Evolutionary conservation across 352 stramenopile genomes (phyloP).

Genomic region (Globisporangium spinosum): DNA sequence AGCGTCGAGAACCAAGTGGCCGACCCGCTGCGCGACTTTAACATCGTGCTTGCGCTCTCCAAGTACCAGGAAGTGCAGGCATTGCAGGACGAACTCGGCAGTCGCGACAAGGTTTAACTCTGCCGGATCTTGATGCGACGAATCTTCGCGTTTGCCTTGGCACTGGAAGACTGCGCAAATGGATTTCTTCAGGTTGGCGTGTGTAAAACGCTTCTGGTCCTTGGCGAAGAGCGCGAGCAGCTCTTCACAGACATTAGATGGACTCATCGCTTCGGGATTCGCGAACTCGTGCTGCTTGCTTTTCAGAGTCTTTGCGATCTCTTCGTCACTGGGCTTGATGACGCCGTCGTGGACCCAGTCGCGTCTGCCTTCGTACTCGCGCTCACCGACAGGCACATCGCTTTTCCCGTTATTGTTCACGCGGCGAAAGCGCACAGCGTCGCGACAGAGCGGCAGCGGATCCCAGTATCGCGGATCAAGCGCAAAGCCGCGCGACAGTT

Average conservation of each 20-base stretch:
- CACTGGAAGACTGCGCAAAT: constrained; percentile 31
- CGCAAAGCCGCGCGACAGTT: constrained; percentile 61
- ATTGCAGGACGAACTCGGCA: constrained; percentile 19
- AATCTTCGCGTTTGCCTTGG: neutral
- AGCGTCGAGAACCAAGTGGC: constrained; percentile 58
- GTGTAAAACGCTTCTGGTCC: constrained; percentile 25
- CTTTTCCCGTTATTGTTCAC: constrained; percentile 27
- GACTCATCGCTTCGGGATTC: constrained; percentile 24
- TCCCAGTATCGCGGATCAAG: constrained; percentile 60
- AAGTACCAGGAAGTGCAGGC: constrained; percentile 21
- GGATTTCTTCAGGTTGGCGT: constrained; percentile 39
- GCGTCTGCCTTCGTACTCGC: constrained; percentile 48
- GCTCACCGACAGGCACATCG: constrained; percentile 17
- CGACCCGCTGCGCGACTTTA: constrained; percentile 45
- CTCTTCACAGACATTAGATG: constrained; percentile 27
- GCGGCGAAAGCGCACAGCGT: constrained; percentile 48
- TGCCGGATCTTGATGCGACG: neutral
- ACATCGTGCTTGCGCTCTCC: constrained; percentile 17
- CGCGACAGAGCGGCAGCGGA: constrained; percentile 40
- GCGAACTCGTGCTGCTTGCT: constrained; percentile 31
- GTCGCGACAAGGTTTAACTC: neutral
- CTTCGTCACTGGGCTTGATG: constrained; percentile 42
- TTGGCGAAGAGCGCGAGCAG: constrained; percentile 26
- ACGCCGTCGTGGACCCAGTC: constrained; percentile 42
- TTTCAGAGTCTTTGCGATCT: constrained; percentile 18